Evolutionary conservation across 257 asterid genomes (phyloP).

Genomic region (Prunella vulgaris): DNA sequence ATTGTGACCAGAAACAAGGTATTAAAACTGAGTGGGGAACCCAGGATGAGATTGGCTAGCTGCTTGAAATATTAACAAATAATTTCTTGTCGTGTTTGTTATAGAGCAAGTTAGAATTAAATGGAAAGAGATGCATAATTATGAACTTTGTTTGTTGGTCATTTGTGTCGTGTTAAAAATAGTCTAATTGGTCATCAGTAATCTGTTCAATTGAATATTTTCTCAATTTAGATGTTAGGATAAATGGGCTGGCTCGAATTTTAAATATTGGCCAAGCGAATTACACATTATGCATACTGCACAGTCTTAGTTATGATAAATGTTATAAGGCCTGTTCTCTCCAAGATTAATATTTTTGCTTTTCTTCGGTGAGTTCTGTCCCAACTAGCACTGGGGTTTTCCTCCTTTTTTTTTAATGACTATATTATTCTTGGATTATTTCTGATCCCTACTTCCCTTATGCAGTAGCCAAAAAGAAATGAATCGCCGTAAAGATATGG

Average conservation of each 20-base stretch:
- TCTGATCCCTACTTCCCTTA: background rate
- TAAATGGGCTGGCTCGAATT: background rate
- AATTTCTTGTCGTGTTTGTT: background rate
- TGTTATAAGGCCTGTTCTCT: background rate
- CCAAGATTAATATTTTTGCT: background rate
- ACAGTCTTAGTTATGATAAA: background rate
- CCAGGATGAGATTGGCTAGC: background rate
- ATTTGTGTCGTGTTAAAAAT: background rate
- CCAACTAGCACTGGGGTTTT: background rate
- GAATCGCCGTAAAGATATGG: conserved; percentile 86
- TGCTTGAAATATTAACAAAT: background rate
- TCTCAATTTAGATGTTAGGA: background rate
- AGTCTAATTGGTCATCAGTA: background rate
- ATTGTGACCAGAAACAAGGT: background rate
- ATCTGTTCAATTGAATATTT: background rate
- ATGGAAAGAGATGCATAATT: background rate
- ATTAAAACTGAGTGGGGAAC: background rate
- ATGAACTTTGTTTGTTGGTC: background rate
- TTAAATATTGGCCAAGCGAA: background rate
- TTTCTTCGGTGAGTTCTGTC: background rate
- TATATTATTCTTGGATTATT: background rate
- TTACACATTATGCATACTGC: background rate
- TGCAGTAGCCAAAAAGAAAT: conserved; percentile 85
- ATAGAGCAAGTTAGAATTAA: background rate
- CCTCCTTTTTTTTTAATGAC: background rate